Base-by-base conservation (phyloP, 2,329 filamentous ascomycete species). In the Colletotrichum gloeosporioides region DNA sequence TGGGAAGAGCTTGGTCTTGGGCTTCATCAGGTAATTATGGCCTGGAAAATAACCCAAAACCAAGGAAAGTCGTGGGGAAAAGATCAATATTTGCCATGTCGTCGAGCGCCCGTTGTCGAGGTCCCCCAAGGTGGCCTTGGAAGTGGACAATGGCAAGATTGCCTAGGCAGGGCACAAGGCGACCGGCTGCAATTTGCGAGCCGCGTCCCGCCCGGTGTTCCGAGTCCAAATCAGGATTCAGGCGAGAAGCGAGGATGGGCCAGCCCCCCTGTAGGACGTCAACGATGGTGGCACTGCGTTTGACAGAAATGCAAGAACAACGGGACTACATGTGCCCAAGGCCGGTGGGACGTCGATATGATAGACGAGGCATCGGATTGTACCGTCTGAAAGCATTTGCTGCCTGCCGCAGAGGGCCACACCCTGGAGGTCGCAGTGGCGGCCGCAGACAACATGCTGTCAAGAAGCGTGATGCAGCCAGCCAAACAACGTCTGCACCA, bases 171-270 rank as follows among this genome's bases (percentile, higher is more conserved):
- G 70, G 70, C 74, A 64, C 49, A 57, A 34, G 32, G 34, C 32
- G 39, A 55, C 69, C 39, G 69, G 55, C 39, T 31, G 44, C 64
- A 73, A 61, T 55, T 69, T 61, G 36, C 70, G 57, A 76, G 59
- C 74, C 74, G 70, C 63, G 64, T 76, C 70, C 74, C 70, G 74
- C 70, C 74, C 74, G 70, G 53, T 25, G 57, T 39, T 61, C 74
- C 70, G 70, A 71, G 34, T 64, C 36, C 72, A 71, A 71, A 71
- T 65, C 68, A 75, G 62, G 68, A 67, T 69, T 55, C 8, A 31
- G 25, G 25, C 16, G 32, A 34, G 13, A 32, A 69, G 34, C 70
- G 65, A 73, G 36, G 31, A 29, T 34, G 68, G 29, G 27, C 16
- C 27, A n/a, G 18, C 31, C 32, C 66, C 32, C 66, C 44, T 25